Evolutionary conservation across 192 early-diverging fungal species (phyloP).

Genomic region (Pecoramyces ruminantium): DNA sequence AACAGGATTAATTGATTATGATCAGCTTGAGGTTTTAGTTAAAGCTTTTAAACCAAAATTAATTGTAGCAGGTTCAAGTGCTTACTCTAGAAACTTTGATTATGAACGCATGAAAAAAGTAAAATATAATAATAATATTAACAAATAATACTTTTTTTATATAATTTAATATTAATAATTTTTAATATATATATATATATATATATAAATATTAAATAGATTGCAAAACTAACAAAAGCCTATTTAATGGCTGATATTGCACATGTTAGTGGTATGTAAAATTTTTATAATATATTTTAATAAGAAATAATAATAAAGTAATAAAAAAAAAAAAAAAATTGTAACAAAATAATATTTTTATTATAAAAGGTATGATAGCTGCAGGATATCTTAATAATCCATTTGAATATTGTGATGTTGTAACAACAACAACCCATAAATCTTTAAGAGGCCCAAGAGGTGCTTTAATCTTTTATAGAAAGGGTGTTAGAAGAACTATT

Average conservation of each 20-base stretch:
- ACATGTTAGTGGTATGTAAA: constrained; percentile 58
- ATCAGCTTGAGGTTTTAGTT: constrained; percentile 64
- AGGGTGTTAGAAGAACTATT: constrained; percentile 86
- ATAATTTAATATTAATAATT: too few relatives aligned
- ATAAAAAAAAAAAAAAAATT: too few relatives aligned
- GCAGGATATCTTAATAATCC: constrained; percentile 75
- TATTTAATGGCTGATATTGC: constrained; percentile 97
- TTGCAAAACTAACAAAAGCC: constrained; percentile 63
- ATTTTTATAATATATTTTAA: not conserved
- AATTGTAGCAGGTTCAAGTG: constrained; percentile 85
- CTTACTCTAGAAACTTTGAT: constrained; percentile 89
- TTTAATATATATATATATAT: not conserved
- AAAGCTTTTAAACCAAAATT: constrained; percentile 85
- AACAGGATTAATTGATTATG: constrained; percentile 86
- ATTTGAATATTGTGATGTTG: constrained; percentile 86
- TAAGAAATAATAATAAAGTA: too few relatives aligned
- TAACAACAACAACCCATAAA: constrained; percentile 99
- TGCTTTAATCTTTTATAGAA: constrained; percentile 96
- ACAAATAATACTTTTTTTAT: too few relatives aligned
- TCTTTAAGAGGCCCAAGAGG: constrained; percentile 95
- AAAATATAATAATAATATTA: not conserved
- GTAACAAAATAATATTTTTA: constrained; percentile 3
- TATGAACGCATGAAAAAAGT: constrained; percentile 58
- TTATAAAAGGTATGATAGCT: constrained; percentile 52
- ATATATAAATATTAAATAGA: constrained; percentile 16